Base-by-base conservation (phyloP, 768 basidiomycete species). In the Atractiella rhizophila region DNA sequence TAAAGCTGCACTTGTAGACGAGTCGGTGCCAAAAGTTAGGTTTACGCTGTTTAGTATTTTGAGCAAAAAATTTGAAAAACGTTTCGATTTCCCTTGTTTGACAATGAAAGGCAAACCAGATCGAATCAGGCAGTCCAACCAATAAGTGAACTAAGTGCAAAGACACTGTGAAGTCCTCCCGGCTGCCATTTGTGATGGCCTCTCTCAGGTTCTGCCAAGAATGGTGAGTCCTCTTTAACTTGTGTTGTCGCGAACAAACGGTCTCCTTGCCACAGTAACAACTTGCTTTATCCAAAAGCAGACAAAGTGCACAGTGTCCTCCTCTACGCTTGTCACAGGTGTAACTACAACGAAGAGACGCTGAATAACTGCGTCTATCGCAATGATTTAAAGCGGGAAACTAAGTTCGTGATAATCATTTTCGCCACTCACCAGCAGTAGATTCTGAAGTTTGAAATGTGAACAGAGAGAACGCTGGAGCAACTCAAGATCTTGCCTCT, bases 241-340 rank as follows among this genome's bases (percentile, higher is more conserved):
- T 9, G n/a, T 20, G 10, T 15, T 6, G 18, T 13, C 23, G 11
- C 15, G 18, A 25, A 18, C 7, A 55, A 54, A 42, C 60, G 59
- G 31, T 38, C 54, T 42, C 36, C 29, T 11, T 23, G 18, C 30
- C 15, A 29, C 19, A 11, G 21, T 37, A 20, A 4, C 30, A 16
- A n/a, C 18, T 28, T 30, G n/a, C 29, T 30, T 11, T 28, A 20
- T 31, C 5, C 36, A 19, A 74, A 85, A 62, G 85, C 80, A 31
- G 86, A 91, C 60, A 71, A 71, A 42, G 67, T 74, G 46, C 73
- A 83, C 35, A 68, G 76, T 34, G 70, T 76, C 40, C 75, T 94
- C 69, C 70, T 85, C 31, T 86, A 85, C 50, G 75, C 75, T 2
- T 94, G 86, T 57, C 69, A 83, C 37, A 91, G 88, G 54, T 94